These are phyloP conservation scores for Grosmannia serpens DNA, from an alignment of 2,329 filamentous ascomycete genomes.

Conservation along the genomic window DNA sequence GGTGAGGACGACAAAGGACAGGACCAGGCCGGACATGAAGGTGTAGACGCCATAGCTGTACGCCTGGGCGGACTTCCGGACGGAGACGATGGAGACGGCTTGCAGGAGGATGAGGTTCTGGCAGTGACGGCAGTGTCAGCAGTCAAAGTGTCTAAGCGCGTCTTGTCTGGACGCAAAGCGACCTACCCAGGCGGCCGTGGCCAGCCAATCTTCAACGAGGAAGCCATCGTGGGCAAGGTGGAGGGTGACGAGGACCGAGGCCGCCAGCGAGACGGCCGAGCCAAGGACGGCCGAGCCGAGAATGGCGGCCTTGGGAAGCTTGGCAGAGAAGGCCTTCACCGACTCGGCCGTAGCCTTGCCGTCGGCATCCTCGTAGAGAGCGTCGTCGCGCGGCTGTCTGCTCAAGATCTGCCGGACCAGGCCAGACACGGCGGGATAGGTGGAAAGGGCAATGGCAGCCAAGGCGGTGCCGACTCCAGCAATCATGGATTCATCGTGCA, in stretches of 20 bases:
- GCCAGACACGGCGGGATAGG: slow-evolving; percentile 18
- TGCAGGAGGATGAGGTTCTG: slow-evolving; percentile 43
- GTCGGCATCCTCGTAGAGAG: slow-evolving; percentile 54
- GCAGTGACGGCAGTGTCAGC: neutral
- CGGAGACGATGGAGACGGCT: slow-evolving; percentile 34
- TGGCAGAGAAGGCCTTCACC: slow-evolving; percentile 49
- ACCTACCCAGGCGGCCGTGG: slow-evolving; percentile 52
- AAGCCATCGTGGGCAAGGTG: slow-evolving; percentile 23
- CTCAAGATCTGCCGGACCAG: slow-evolving; percentile 17
- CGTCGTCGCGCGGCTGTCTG: slow-evolving; percentile 22
- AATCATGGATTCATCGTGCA: slow-evolving; percentile 18
- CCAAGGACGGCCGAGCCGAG: slow-evolving; percentile 42
- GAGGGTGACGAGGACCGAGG: slow-evolving; percentile 41
- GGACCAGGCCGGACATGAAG: slow-evolving; percentile 33
- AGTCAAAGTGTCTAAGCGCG: neutral
- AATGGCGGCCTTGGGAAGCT: slow-evolving; percentile 42
- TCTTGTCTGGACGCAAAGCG: neutral
- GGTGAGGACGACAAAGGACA: slow-evolving; percentile 30
- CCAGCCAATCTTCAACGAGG: slow-evolving; percentile 47
- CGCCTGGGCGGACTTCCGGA: slow-evolving; percentile 37
- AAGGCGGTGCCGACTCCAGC: slow-evolving; percentile 16
- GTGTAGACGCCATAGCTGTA: slow-evolving; percentile 43
- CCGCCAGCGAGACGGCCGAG: slow-evolving; percentile 41
- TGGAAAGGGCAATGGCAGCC: slow-evolving; percentile 18
- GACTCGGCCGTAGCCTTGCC: slow-evolving; percentile 56